A percentile compares a stretch with the other conserved stretches of the same genome.
phyloP scores from a whole-genome alignment of 192 early-diverging fungal genomes.

The Backusella parvicylindrica region DNA sequence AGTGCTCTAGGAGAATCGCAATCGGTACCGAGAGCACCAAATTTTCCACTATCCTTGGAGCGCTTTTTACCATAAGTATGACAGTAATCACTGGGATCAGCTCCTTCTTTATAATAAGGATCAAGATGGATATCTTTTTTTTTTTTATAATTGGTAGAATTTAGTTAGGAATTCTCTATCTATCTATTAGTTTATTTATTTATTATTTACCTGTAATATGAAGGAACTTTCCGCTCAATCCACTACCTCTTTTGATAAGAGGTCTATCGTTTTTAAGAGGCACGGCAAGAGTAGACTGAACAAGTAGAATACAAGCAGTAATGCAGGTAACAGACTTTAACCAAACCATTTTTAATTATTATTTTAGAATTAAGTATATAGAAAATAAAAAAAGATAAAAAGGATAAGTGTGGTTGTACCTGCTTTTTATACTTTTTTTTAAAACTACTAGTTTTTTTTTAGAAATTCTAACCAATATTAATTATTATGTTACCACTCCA shows the following conservation, averaged over 20 bases:
- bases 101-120: conserved; percentile 19
- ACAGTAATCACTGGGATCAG: conserved; percentile 30
- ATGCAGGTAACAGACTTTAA: conserved; percentile 2
- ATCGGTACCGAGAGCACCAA: conserved; percentile 25
- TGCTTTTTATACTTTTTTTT: neutral
- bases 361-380: neutral
- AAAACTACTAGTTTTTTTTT: neutral
- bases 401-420: neutral
- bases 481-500: neutral
- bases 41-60: conserved; percentile 33
- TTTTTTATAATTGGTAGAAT: neutral
- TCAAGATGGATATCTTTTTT: conserved; percentile 39
- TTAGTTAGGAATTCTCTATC: neutral
- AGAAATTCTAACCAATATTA: neutral
- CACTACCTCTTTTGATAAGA: neutral
- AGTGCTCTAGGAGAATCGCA: conserved; percentile 27
- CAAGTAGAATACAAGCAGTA: neutral
- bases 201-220: conserved; percentile 28
- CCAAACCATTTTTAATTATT: conserved; percentile 4
- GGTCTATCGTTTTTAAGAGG: neutral
- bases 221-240: conserved; percentile 25
- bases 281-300: neutral
- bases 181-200: too few species aligned
- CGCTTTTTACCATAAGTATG: conserved; percentile 18
- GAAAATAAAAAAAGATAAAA: neutral